Evolutionary conservation across 1,139 yeast species (phyloP), one percentile per base, ranked within the genome.

Genomic region (Pneumocystis murina): DNA sequence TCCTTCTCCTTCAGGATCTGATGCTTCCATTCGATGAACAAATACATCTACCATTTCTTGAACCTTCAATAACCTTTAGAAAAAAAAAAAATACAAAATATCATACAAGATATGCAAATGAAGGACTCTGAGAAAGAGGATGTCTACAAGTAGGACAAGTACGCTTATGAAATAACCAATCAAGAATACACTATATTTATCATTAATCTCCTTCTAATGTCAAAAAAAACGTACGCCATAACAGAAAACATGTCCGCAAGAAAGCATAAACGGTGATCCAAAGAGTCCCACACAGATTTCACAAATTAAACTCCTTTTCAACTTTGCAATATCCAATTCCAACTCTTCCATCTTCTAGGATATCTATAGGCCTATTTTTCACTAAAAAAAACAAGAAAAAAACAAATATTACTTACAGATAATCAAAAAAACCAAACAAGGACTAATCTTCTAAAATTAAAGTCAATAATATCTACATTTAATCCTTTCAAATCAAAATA

Each of bases 131-230:
- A 17, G 41, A 35, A 41, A 64, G 57, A 33, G 48, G 38, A 17
- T 60, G 61, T 30, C 65, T 62, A 38, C 65, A 64, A 1, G 60
- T 39, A 38, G 65, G 65, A 60, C 65, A 64, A 4, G 65, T 62
- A 39, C 59, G 59, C 39, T 62, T 61, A 16, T 59, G 40, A 41
- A 38, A 41, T 16, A 62, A 36, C 65, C 65, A 64, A 33, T 64
- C 65, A 39, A 36, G 61, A 35, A 59, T 36, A 54, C 65, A 64
- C 55, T 48, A 24, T 48, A 24, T 24, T 24, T 5, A 4, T 24
- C 20, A 48, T 10, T 24, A 28, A 48, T 24, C 6, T 20, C 14
- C 14, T 12, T 12, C 33, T 2, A 2, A 48, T 43, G 20, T 10
- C 24, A 10, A 48, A 12, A 20, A 24, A 24, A 24, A 48, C 55